Base-by-base conservation (phyloP, 176 grass and related monocot species). In the Urochloa ruziziensis region DNA sequence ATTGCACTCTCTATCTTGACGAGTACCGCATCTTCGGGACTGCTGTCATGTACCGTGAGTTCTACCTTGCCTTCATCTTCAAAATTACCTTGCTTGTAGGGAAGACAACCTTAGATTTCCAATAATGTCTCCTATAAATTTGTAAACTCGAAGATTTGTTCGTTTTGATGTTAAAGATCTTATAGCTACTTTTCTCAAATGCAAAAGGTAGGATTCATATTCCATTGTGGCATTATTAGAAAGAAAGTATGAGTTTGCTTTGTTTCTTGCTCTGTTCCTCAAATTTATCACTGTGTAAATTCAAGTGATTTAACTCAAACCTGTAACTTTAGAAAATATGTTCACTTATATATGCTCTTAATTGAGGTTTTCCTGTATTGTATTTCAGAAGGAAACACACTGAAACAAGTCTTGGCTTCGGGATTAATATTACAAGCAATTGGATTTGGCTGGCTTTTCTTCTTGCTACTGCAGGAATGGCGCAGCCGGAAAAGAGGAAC, bases 401-500 rank as follows among this genome's bases (percentile, higher is more conserved):
- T 70, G 57, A 39, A 4, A 57, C 24, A 57, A 44, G 2, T 0
- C 43, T 47, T 74, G 23, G 60, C 35, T 36, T 33, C 34, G 0
- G 58, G 16, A 23, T 65, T 79, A 30, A 48, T 65, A 49, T n/a
- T 65, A 35, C 77, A 65, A 79, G 77, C 61, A 80, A 52, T 66
- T 66, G 77, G 77, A 11, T 79, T 65, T 34, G 77, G 0, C 29
- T 79, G 42, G 5, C 43, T 65, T 24, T 51, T 79, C 43, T 66
- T 80, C 77, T 51, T 79, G 60, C 60, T 79, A 17, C 62, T 79
- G 6, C 42, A 65, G 29, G 77, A 79, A 79, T 79, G 77, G 59
- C 76, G 76, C 21, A 47, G 42, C 40, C 59, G 29, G 19, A 79
- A 79, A 79, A 79, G 42, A 49, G 60, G 59, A 4, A 63, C 27